Conservation (phyloP, 441 rosid genomes). For the Cnidoscolus chayamansa region DNA sequence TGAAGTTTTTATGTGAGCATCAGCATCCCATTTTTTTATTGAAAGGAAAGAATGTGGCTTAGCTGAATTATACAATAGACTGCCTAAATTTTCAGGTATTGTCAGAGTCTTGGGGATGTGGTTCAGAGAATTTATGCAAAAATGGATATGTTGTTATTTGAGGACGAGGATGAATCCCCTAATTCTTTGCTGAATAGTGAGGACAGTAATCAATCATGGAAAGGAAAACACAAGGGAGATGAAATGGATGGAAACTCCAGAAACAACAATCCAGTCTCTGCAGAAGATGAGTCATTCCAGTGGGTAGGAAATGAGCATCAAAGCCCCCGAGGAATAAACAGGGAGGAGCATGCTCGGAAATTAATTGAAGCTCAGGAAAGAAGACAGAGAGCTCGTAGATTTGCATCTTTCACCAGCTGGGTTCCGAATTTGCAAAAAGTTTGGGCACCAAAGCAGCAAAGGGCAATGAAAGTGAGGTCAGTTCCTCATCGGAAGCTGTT, state of each 20-base stretch:
- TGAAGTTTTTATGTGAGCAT: neutral
- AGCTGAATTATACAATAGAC: conserved; percentile 10
- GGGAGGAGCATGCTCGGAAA: conserved; percentile 41
- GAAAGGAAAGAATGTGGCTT: neutral
- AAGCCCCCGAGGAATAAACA: conserved; percentile 25
- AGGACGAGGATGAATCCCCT: conserved; percentile 56
- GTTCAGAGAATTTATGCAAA: conserved; percentile 62
- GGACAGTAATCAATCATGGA: conserved; percentile 60
- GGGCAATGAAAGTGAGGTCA: conserved; percentile 32
- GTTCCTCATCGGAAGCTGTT: conserved; percentile 36
- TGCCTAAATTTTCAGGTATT: conserved; percentile 48
- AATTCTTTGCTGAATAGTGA: conserved; percentile 56
- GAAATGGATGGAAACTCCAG: conserved; percentile 24
- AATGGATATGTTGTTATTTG: conserved; percentile 72
- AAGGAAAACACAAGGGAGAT: conserved; percentile 36
- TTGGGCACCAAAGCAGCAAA: conserved; percentile 75
- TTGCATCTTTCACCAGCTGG: conserved; percentile 77
- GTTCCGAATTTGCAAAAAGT: conserved; percentile 82
- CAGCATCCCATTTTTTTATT: neutral
- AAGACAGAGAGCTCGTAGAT: conserved; percentile 77
- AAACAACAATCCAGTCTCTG: conserved; percentile 25
- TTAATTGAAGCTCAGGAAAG: conserved; percentile 57
- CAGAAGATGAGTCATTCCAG: conserved; percentile 30
- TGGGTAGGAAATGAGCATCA: conserved; percentile 27
- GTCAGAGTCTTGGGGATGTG: conserved; percentile 52